These are phyloP conservation scores for Aspergillus bombycis DNA, from an alignment of 2,329 filamentous ascomycete species.

Conservation along the genomic window DNA sequence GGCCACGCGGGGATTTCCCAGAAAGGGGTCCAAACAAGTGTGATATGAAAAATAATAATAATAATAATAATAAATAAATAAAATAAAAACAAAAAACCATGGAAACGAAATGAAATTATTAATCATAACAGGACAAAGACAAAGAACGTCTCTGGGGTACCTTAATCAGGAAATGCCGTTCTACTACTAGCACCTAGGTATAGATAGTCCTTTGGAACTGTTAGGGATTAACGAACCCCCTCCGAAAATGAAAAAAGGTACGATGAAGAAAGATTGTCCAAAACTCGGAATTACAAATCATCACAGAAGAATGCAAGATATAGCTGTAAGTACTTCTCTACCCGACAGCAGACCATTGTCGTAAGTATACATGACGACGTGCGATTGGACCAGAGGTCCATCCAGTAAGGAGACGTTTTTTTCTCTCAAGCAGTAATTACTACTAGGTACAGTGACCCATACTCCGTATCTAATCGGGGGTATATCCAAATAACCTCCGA, in stretches of 20 bases:
- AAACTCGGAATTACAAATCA: neutral
- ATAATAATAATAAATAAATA: no score
- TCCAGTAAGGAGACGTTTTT: neutral
- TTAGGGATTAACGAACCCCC: neutral
- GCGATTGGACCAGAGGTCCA: neutral
- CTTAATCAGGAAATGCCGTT: conserved; percentile 1
- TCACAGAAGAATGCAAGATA: neutral
- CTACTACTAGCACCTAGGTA: neutral
- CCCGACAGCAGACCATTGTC: neutral
- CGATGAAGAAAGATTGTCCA: neutral
- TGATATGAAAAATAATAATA: neutral
- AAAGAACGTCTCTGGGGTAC: conserved; percentile 1
- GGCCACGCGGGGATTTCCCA: conserved; percentile 1
- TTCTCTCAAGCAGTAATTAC: neutral
- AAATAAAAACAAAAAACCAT: neutral
- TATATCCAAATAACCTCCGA: neutral
- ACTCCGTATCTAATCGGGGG: neutral
- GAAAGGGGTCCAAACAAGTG: neutral
- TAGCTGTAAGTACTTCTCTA: neutral
- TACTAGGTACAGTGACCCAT: neutral
- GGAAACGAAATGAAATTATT: neutral
- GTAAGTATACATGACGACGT: neutral
- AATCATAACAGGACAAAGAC: neutral
- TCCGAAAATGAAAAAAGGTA: neutral
- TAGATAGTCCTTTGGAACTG: neutral